phyloP scores from a whole-genome alignment of 2,329 filamentous ascomycete species.

The Trichoderma atrobrunneum region DNA sequence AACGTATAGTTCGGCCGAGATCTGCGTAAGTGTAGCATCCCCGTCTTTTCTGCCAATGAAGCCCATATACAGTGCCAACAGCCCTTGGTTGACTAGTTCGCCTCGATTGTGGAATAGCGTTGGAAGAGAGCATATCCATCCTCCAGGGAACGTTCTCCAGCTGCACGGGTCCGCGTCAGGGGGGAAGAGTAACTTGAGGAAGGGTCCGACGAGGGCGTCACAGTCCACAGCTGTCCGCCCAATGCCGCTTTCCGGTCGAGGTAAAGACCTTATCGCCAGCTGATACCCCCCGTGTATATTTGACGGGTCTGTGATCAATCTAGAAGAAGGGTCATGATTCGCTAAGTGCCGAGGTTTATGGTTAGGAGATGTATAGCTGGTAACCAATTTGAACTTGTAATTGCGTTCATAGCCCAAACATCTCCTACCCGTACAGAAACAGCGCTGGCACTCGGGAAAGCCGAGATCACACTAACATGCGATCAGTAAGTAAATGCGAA shows the following conservation, averaged over 20 bases:
- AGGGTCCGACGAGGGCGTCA: neutral
- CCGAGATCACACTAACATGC: neutral
- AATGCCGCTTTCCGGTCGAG: neutral
- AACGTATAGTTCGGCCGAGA: neutral
- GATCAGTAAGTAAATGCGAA: neutral
- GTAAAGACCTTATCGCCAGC: neutral
- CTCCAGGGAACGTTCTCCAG: neutral
- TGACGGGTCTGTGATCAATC: neutral
- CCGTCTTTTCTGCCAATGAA: neutral
- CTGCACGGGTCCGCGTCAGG: neutral
- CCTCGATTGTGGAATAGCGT: neutral
- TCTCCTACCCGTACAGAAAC: neutral
- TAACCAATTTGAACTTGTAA: neutral
- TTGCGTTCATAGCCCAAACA: neutral
- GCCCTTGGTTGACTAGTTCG: neutral
- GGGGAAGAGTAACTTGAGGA: neutral
- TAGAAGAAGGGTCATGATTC: neutral
- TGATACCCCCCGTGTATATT: neutral
- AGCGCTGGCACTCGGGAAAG: neutral
- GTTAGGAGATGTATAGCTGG: neutral
- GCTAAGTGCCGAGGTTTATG: neutral
- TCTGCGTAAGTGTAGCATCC: neutral
- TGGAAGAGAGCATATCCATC: neutral
- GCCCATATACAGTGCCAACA: neutral
- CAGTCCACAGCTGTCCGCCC: neutral